phyloP scores from a whole-genome alignment of 2,329 filamentous ascomycete genomes.

The Dactylellina haptotyla region DNA sequence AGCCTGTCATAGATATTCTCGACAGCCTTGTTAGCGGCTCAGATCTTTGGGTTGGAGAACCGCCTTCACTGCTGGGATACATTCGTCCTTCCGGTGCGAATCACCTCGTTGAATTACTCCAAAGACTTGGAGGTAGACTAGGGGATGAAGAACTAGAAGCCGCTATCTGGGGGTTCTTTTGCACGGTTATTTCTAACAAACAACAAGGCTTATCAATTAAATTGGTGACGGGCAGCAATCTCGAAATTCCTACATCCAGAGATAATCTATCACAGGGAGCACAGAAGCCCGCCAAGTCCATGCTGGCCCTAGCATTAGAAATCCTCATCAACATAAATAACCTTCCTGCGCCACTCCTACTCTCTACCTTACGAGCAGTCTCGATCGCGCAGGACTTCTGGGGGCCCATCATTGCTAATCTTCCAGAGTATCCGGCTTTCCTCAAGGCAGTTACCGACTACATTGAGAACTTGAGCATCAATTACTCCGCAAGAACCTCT shows the following conservation, averaged over 20 bases:
- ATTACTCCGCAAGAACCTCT: conserved; percentile 56
- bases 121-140: conserved; percentile 79
- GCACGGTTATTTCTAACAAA: conserved; percentile 83
- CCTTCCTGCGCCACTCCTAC: conserved; percentile 72
- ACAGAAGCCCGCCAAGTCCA: conserved; percentile 67
- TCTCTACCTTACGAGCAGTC: conserved; percentile 86
- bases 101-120: conserved; percentile 81
- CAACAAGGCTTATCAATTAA: conserved; percentile 98
- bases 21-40: conserved; percentile 73
- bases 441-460: conserved; percentile 77
- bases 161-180: conserved; percentile 84
- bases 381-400: conserved; percentile 90
- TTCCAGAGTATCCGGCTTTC: conserved; percentile 78
- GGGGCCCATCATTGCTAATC: conserved; percentile 88
- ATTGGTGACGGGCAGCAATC: conserved; percentile 78
- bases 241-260: conserved; percentile 49
- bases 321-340: conserved; percentile 73
- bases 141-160: conserved; percentile 72
- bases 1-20: conserved; percentile 74
- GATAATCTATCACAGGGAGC: conserved; percentile 61
- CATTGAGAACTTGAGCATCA: conserved; percentile 63
- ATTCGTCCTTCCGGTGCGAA: conserved; percentile 83
- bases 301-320: conserved; percentile 78
- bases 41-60: conserved; percentile 73
- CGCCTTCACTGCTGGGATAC: conserved; percentile 92